These are phyloP conservation scores for Friedmanniomyces endolithicus DNA, from an alignment of 495 filamentous ascomycete species.

Conservation along the genomic window DNA sequence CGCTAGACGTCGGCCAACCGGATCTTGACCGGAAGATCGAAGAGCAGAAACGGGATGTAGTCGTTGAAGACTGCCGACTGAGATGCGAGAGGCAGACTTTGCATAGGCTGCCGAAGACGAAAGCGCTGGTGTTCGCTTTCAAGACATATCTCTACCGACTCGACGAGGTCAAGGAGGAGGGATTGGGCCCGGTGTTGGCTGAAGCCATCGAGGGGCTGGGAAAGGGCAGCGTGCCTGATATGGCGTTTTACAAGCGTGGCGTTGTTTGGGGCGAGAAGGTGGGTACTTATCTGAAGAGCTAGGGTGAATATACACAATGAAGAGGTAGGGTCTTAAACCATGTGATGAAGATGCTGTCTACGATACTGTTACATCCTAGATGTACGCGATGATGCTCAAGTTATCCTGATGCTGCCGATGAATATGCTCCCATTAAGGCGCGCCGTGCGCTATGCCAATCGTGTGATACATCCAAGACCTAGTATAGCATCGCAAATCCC, in stretches of 20 bases:
- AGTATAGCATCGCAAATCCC: no score
- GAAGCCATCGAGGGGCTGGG: slow-evolving; percentile 61
- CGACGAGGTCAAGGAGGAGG: slow-evolving; percentile 54
- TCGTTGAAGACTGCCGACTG: slow-evolving; percentile 45
- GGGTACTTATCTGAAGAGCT: slow-evolving; percentile 42
- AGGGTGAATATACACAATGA: not conserved
- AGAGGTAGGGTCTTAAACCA: no score
- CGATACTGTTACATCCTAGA: no score
- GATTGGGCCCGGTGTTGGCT: slow-evolving; percentile 49
- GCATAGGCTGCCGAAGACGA: slow-evolving; percentile 53
- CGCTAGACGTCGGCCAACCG: slow-evolving; percentile 2
- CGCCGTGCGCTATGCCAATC: no score
- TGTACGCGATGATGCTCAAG: no score
- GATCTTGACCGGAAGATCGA: slow-evolving; percentile 8
- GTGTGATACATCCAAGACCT: no score
- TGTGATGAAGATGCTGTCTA: no score
- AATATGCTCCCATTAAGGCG: no score
- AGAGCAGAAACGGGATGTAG: slow-evolving; percentile 35
- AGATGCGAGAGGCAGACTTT: slow-evolving; percentile 68
- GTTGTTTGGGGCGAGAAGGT: slow-evolving; percentile 55
- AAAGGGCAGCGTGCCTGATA: slow-evolving; percentile 52
- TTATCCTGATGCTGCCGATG: no score
- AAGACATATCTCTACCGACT: slow-evolving; percentile 71
- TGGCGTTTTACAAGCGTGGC: slow-evolving; percentile 56
- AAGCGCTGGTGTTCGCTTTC: slow-evolving; percentile 61